Conservation (phyloP, 2,329 filamentous ascomycete species). For the Mariannaea sp. region DNA sequence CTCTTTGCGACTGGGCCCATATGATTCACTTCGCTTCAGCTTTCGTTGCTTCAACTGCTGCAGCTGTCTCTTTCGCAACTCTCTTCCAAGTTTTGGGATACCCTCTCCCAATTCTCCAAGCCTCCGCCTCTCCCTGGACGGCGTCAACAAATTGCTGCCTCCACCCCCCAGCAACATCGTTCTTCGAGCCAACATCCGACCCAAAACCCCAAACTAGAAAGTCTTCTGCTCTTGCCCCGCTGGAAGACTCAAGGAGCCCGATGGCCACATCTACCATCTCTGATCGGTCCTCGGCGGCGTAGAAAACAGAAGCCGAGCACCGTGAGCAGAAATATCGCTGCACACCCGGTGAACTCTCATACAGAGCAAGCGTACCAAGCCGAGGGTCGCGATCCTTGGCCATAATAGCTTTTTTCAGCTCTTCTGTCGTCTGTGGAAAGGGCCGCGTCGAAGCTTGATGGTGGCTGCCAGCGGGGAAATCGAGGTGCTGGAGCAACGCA, state of each 20-base stretch:
- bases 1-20: too few relatives aligned
- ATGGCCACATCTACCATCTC: constrained; percentile 51
- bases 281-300: constrained; percentile 45
- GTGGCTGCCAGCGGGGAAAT: constrained; percentile 28
- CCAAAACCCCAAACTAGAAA: constrained; percentile 50
- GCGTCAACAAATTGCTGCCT: constrained; percentile 17
- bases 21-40: too few relatives aligned
- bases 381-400: constrained; percentile 39
- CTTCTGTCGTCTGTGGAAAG: constrained; percentile 21
- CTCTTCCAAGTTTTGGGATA: constrained; percentile 23
- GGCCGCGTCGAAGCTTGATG: background rate
- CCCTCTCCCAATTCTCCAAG: constrained; percentile 24
- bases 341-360: constrained; percentile 50
- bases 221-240: constrained; percentile 53
- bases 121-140: constrained; percentile 27
- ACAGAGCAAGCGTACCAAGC: constrained; percentile 50
- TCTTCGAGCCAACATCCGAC: constrained; percentile 8
- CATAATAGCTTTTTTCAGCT: constrained; percentile 44
- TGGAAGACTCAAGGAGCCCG: constrained; percentile 49
- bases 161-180: constrained; percentile 26
- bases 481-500: constrained; percentile 45
- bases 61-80: background rate
- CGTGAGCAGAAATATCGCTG: constrained; percentile 54
- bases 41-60: too few relatives aligned
- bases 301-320: constrained; percentile 55